These are phyloP conservation scores for Yarrowia hollandica DNA, from an alignment of 805 yeast species.

Conservation along the genomic window DNA sequence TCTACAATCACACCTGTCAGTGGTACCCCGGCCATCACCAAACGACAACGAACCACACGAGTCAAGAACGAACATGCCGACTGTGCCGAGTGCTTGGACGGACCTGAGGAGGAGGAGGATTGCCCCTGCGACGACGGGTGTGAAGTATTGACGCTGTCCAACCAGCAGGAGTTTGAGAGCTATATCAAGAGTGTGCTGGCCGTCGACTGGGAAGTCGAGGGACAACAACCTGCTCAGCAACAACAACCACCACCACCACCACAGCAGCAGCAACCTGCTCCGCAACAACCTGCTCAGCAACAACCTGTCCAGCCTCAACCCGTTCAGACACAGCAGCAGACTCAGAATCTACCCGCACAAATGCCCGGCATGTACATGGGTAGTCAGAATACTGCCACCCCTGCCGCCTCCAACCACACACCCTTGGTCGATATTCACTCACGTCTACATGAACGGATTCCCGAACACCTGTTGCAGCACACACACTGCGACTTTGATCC, in stretches of 20 bases:
- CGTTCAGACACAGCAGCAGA: no score
- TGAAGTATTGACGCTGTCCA: slow-evolving; percentile 8
- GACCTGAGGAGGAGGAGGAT: slow-evolving; percentile 13
- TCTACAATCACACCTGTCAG: no score
- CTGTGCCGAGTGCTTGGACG: slow-evolving; percentile 19
- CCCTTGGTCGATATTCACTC: slow-evolving; percentile 8
- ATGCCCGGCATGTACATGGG: no score
- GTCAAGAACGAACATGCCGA: slow-evolving; percentile 17
- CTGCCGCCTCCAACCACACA: neutral
- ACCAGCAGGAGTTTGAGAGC: slow-evolving; percentile 24
- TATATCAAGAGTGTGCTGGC: slow-evolving; percentile 7
- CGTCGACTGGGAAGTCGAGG: slow-evolving; percentile 19
- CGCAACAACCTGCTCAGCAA: neutral
- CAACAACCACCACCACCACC: neutral
- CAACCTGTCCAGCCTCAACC: no score
- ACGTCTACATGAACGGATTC: slow-evolving; percentile 12
- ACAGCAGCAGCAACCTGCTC: neutral
- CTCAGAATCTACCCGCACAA: no score
- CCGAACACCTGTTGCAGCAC: slow-evolving; percentile 5
- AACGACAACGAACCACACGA: slow-evolving; percentile 7
- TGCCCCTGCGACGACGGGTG: slow-evolving; percentile 23
- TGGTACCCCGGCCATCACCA: neutral
- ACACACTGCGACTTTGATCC: slow-evolving; percentile 22
- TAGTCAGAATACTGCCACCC: no score
- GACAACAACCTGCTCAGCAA: neutral